Evolutionary conservation across 2,329 filamentous ascomycete genomes (phyloP).

Genomic region (Colletotrichum godetiae): DNA sequence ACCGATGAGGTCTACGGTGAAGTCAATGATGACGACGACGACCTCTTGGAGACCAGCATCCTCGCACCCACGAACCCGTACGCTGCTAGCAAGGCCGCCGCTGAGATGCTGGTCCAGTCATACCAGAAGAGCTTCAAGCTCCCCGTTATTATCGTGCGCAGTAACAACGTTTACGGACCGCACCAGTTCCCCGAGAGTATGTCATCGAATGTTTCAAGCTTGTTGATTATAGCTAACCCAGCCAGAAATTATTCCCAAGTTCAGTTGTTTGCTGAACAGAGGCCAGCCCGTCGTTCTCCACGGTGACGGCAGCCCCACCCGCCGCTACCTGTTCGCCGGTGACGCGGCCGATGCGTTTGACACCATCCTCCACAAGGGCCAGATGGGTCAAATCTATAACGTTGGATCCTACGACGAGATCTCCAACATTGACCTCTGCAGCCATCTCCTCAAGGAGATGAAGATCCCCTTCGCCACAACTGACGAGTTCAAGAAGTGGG

Average conservation of each 20-base stretch:
- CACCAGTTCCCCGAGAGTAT: conserved; percentile 87
- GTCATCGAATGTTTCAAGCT: conserved; percentile 41
- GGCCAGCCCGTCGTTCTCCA: conserved; percentile 77
- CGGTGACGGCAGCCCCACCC: conserved; percentile 79
- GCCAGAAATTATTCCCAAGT: conserved; percentile 85
- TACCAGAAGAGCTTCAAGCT: conserved; percentile 87
- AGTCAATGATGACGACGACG: conserved; percentile 77
- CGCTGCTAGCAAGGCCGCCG: conserved; percentile 82
- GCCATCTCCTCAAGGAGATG: conserved; percentile 72
- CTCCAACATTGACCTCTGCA: conserved; percentile 77
- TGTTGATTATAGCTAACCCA: conserved; percentile 16
- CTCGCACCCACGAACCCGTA: conserved; percentile 86
- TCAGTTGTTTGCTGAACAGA: conserved; percentile 77
- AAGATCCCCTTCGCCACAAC: conserved; percentile 61
- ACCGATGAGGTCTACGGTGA: conserved; percentile 91
- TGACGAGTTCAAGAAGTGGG: conserved; percentile 70
- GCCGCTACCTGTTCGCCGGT: conserved; percentile 81
- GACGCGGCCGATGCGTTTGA: conserved; percentile 87
- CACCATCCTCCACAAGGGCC: conserved; percentile 83
- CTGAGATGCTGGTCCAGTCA: conserved; percentile 89
- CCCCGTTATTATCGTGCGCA: conserved; percentile 81
- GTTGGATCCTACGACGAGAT: conserved; percentile 83
- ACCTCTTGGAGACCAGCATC: conserved; percentile 78
- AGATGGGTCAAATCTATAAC: conserved; percentile 83
- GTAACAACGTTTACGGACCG: conserved; percentile 88